Evolutionary conservation across 176 grass and related monocot genomes (phyloP), one percentile per base, ranked within the genome.

Genomic region (Juncus effusus): DNA sequence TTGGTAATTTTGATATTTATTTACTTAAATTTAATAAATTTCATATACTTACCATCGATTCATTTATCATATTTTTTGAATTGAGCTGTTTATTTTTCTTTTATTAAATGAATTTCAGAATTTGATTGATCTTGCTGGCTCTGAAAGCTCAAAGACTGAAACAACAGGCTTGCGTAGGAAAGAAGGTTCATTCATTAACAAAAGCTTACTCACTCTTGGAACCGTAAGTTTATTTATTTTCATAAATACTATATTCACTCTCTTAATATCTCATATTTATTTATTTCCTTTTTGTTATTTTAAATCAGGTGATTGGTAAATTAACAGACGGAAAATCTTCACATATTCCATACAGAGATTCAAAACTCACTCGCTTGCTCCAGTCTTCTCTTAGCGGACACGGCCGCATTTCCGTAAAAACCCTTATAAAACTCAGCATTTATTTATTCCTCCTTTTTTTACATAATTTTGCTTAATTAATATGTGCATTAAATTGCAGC

Each of bases 171-270:
- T 97, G 73, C 79, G 93, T 47, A 88, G 93, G 49, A 97, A 97
- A 76, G 93, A 97, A 73, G 93, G 92, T 84, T 91, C 92, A 78
- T 96, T 91, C 59, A 96, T 96, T 80, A 96, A 96, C 72, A 96
- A 96, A 69, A 97, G 93, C 78, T 74, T 97, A 63, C 93, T 97
- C 62, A 97, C 93, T 62, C 93, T 97, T 56, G 93, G 93, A 78
- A 97, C 93, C 52, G 93, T 97, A 79, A 81, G 87, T 65, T 65
- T 65, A 13, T 15, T 40, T 16, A 55, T 59, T 42, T 38, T 38
- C n/a, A 64, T 38, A n/a, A 60, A 58, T 41, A 44, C 12, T 16
- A 10, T 57, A 5, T 57, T 57, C 39, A 38, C 44, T 64, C 19
- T 28, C 19, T 28, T 28, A 28, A 28, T 1, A 28, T 28, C 19